Conservation (phyloP, 345 rosid genomes). For the Bruguiera gymnorhiza region DNA sequence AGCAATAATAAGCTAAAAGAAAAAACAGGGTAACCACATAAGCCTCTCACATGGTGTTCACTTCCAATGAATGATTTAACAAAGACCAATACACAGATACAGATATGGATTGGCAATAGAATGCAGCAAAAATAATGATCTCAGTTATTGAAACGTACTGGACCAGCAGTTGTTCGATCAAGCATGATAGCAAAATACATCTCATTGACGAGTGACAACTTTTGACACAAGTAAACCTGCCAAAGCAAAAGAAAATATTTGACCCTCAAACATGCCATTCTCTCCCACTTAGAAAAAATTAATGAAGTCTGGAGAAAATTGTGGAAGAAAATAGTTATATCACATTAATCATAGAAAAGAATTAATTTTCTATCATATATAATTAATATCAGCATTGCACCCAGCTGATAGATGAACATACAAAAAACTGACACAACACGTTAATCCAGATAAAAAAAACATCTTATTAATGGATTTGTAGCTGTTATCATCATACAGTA, state of each 20-base stretch:
- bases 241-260: slow-evolving; percentile 13
- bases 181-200: slow-evolving; percentile 98
- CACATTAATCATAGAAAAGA: neutral
- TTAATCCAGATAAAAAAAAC: neutral
- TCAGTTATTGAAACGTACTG: slow-evolving; percentile 49
- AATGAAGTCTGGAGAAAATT: neutral
- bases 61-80: neutral
- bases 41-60: slow-evolving; percentile 1
- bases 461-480: neutral
- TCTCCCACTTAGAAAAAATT: neutral
- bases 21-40: slow-evolving; percentile 7
- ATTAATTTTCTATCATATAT: neutral
- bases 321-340: neutral
- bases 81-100: neutral
- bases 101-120: slow-evolving; percentile 7
- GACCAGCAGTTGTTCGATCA: slow-evolving; percentile 94
- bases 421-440: neutral
- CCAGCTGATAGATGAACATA: neutral
- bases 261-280: neutral
- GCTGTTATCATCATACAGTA: neutral
- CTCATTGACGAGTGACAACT: slow-evolving; percentile 90
- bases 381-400: neutral
- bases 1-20: slow-evolving; percentile 80
- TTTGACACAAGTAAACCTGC: slow-evolving; percentile 95
- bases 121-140: neutral